phyloP scores from a whole-genome alignment of 441 rosid species.

The Arabidopsis hybrid region DNA sequence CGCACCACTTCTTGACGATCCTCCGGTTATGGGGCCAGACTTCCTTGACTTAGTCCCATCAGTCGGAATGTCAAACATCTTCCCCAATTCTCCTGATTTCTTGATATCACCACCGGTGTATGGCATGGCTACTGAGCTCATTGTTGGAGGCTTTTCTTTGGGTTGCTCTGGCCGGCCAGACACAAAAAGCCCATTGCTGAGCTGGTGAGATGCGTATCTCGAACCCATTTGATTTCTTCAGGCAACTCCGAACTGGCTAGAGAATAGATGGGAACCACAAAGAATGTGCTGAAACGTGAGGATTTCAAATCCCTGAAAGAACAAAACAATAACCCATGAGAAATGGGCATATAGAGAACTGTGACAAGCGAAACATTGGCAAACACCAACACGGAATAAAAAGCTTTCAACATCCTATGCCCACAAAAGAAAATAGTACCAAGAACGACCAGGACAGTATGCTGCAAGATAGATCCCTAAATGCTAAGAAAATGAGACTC shows the following conservation, averaged over 20 bases:
- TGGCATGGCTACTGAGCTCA: constrained; percentile 96
- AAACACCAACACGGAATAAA: constrained; percentile 2
- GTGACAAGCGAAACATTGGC: constrained; percentile 9
- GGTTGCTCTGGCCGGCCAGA: constrained; percentile 98
- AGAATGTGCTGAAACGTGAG: constrained; percentile 30
- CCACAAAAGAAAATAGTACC: background rate
- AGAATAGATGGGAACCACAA: constrained; percentile 32
- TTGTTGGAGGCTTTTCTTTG: constrained; percentile 89
- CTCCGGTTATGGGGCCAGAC: constrained; percentile 89
- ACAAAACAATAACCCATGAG: constrained; percentile 29
- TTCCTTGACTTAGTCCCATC: constrained; percentile 95
- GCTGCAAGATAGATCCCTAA: background rate
- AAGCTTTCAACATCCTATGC: background rate
- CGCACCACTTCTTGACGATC: constrained; percentile 86
- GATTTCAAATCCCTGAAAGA: constrained; percentile 47
- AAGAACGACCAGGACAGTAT: background rate
- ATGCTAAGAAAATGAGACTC: background rate
- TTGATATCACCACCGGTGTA: constrained; percentile 98
- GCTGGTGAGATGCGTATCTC: constrained; percentile 98
- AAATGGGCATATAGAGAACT: constrained; percentile 8
- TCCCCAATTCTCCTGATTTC: constrained; percentile 95
- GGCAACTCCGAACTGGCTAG: constrained; percentile 42
- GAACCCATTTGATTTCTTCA: constrained; percentile 93
- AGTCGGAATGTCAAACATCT: constrained; percentile 93
- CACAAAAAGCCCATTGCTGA: constrained; percentile 94